Base-by-base conservation (phyloP, 257 asterid species). In the Penstemon eatonii region DNA sequence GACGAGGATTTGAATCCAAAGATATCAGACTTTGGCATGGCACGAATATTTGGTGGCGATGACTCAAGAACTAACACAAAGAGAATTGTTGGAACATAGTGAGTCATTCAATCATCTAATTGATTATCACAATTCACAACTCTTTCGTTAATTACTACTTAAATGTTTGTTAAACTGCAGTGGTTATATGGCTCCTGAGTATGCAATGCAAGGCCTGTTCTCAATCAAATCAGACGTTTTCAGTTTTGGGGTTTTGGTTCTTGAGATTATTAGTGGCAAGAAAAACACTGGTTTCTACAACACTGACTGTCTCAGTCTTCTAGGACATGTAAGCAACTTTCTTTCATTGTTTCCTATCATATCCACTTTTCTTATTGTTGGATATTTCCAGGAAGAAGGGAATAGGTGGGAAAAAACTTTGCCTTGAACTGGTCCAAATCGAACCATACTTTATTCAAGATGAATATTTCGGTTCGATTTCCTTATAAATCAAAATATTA, bases 1-100 rank as follows among this genome's bases (percentile, higher is more conserved):
- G 82, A 80, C 43, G 55, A n/a, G 12, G 79, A 83, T 15, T 75
- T 80, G 84, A 74, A 71, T 49, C 86, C 89, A 0, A 83, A 78
- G 70, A 80, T 83, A 62, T 80, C 86, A 4, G 88, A 84, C 59
- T 78, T 84, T 74, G 89, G 84, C 37, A 46, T 84, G 86, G 84
- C 86, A 0, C 71, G 86, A 8, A 81, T 81, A 5, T 81, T 81
- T 52, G 75, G 66, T 33, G 77, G 79, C 49, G 73, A 73, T 49
- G 69, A n/a, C n/a, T n/a, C n/a, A n/a, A n/a, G n/a, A n/a, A n/a
- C n/a, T n/a, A n/a, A n/a, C n/a, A n/a, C n/a, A n/a, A n/a, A n/a
- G n/a, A n/a, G n/a, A n/a, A n/a, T n/a, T n/a, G n/a, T n/a, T n/a
- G n/a, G n/a, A n/a, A n/a, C n/a, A n/a, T n/a, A n/a, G n/a, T n/a